Evolutionary conservation across 495 filamentous ascomycete genomes (phyloP).

Genomic region (Margaritispora aquatica): DNA sequence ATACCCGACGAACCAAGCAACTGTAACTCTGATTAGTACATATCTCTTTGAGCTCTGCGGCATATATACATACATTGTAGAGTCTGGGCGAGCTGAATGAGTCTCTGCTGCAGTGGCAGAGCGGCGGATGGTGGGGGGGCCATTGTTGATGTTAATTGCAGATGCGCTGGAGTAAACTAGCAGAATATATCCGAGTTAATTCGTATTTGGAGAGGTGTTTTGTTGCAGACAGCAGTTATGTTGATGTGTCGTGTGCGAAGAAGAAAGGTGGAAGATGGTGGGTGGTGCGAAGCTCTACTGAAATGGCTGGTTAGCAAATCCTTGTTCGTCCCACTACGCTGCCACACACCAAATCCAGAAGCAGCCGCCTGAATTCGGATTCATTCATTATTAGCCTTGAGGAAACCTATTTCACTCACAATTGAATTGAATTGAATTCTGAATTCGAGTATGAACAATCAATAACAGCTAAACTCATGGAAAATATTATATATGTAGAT

Average conservation of each 20-base stretch:
- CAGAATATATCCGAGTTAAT: not conserved
- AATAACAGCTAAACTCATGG: no score
- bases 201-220: not conserved
- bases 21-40: slow-evolving; percentile 26
- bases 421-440: not conserved
- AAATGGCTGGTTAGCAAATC: slow-evolving; percentile 10
- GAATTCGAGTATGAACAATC: no score
- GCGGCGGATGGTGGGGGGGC: slow-evolving; percentile 70
- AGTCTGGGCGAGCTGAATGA: slow-evolving; percentile 73
- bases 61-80: slow-evolving; percentile 65
- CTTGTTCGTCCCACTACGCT: slow-evolving; percentile 2
- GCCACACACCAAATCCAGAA: no score
- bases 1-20: slow-evolving; percentile 87
- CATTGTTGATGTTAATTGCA: slow-evolving; percentile 43
- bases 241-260: slow-evolving; percentile 15
- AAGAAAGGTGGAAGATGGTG: slow-evolving; percentile 1
- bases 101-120: slow-evolving; percentile 65
- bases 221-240: not conserved
- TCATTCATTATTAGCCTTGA: no score
- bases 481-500: no score
- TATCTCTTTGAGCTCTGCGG: not conserved
- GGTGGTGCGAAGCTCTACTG: slow-evolving; percentile 11
- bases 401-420: not conserved
- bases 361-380: not conserved
- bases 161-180: not conserved